These are phyloP conservation scores for Somion occarium DNA, from an alignment of 1,284 basidiomycete species.

Conservation along the genomic window DNA sequence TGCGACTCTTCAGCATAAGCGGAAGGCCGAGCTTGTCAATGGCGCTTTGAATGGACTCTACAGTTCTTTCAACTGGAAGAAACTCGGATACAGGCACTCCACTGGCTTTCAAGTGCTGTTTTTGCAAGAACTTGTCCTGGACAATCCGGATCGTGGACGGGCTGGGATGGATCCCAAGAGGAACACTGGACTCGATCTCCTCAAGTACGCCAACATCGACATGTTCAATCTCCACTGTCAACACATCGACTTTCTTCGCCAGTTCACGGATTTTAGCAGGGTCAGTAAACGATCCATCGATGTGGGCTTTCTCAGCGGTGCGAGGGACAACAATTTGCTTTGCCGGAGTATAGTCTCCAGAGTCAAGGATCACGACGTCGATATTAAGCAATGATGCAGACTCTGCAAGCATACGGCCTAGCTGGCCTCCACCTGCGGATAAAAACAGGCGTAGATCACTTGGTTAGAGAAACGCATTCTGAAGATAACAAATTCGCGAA, in stretches of 20 bases:
- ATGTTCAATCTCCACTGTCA: conserved; percentile 98
- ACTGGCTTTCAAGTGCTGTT: conserved; percentile 64
- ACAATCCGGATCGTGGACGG: conserved; percentile 85
- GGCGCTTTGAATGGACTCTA: conserved; percentile 53
- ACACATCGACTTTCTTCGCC: conserved; percentile 77
- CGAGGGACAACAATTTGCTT: conserved; percentile 80
- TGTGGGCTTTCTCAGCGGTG: conserved; percentile 50
- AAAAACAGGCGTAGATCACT: not conserved
- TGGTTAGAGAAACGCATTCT: not conserved
- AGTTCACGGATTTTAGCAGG: conserved; percentile 79
- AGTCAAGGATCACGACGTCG: conserved; percentile 85
- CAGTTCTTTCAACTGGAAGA: conserved; percentile 49
- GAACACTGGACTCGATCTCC: conserved; percentile 48
- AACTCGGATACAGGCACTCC: conserved; percentile 77
- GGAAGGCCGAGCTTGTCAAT: conserved; percentile 72
- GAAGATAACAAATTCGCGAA: not conserved
- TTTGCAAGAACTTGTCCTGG: conserved; percentile 95
- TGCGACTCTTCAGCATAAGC: conserved; percentile 94
- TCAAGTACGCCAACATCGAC: conserved; percentile 82
- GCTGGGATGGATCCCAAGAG: conserved; percentile 77
- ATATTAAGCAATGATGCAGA: conserved; percentile 89
- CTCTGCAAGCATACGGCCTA: conserved; percentile 95
- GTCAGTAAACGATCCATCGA: conserved; percentile 90
- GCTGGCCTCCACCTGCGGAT: conserved; percentile 85
- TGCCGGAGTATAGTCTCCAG: conserved; percentile 77